Conservation (phyloP, 2,329 filamentous ascomycete genomes). For the Arthroderma uncinatum region DNA sequence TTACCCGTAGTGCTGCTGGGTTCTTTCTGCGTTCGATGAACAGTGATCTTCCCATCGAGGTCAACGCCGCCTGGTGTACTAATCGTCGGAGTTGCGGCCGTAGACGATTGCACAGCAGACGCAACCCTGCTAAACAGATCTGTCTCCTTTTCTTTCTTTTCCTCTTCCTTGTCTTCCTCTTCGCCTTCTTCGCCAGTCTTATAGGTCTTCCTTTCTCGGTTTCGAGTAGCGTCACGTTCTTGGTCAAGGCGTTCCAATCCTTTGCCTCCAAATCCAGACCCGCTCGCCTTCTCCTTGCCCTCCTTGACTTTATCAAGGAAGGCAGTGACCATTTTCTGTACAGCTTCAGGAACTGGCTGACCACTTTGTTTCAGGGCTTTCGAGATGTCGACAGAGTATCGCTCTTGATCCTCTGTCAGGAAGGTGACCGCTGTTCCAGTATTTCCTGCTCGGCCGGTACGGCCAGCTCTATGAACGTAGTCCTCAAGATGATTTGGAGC, state of each 20-base stretch:
- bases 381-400: conserved; percentile 74
- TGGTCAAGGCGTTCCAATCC: conserved; percentile 85
- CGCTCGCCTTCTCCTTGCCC: conserved; percentile 74
- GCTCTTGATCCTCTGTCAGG: conserved; percentile 81
- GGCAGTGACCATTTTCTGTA: conserved; percentile 50
- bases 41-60: conserved; percentile 59
- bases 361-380: conserved; percentile 90
- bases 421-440: conserved; percentile 93
- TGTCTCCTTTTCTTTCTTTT: conserved; percentile 54
- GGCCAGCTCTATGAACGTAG: conserved; percentile 87
- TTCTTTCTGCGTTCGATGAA: conserved; percentile 56
- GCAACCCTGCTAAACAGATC: conserved; percentile 50
- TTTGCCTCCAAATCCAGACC: conserved; percentile 86
- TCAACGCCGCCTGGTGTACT: conserved; percentile 47
- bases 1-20: conserved; percentile 36
- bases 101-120: conserved; percentile 52
- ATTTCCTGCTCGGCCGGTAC: conserved; percentile 88
- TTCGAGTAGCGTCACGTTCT: conserved; percentile 75
- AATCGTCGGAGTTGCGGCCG: conserved; percentile 26
- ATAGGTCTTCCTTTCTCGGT: conserved; percentile 77
- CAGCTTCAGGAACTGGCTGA: conserved; percentile 62
- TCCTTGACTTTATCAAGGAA: conserved; percentile 86
- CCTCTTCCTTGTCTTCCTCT: conserved; percentile 56
- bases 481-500: conserved; percentile 91
- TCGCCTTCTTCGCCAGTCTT: conserved; percentile 80